Evolutionary conservation across 768 basidiomycete genomes (phyloP).

Genomic region (Porphyrellus cyaneotinctus): DNA sequence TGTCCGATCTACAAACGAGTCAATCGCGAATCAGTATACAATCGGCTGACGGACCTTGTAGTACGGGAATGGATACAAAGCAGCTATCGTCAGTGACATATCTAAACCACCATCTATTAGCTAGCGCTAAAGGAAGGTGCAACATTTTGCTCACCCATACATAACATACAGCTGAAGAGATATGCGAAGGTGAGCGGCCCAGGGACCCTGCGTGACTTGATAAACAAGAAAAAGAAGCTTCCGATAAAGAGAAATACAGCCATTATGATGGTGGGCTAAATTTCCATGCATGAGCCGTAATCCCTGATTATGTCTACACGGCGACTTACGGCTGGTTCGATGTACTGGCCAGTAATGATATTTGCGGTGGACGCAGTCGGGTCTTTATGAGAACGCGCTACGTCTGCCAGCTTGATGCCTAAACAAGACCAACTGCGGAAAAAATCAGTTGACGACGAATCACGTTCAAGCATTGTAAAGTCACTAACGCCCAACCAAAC

Average conservation of each 20-base stretch:
- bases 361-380: conserved; percentile 35
- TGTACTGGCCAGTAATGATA: conserved; percentile 49
- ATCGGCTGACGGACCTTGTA: conserved; percentile 40
- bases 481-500: conserved; percentile 57
- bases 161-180: conserved; percentile 55
- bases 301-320: not conserved
- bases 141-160: conserved; percentile 40
- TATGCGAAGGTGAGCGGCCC: conserved; percentile 58
- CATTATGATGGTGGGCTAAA: conserved; percentile 54
- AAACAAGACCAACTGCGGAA: conserved; percentile 60
- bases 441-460: not conserved
- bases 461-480: not conserved
- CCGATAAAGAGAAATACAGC: conserved; percentile 64
- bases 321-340: conserved; percentile 46
- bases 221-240: conserved; percentile 50
- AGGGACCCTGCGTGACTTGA: conserved; percentile 57
- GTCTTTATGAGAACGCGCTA: conserved; percentile 46
- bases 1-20: conserved; percentile 42
- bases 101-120: conserved; percentile 35
- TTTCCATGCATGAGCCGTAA: not conserved
- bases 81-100: conserved; percentile 55
- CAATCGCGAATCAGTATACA: not conserved
- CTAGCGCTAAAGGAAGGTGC: not conserved
- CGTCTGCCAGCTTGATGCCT: conserved; percentile 57
- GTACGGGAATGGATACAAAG: conserved; percentile 61